Evolutionary conservation across 371 early-diverging fungal genomes (phyloP).

Genomic region (Circinella umbellata): DNA sequence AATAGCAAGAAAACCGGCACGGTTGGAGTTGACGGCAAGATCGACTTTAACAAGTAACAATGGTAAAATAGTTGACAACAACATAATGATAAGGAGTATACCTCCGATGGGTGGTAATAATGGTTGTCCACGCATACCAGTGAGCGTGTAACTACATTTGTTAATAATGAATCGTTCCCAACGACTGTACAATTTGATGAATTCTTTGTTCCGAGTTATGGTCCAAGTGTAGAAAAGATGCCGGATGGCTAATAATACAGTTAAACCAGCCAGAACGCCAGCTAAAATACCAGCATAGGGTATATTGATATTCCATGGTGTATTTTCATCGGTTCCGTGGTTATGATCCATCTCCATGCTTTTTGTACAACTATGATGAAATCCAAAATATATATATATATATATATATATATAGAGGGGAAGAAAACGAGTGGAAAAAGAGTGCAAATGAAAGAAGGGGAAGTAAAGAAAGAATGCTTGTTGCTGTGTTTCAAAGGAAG

Average conservation of each 20-base stretch:
- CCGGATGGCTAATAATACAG: slow-evolving; percentile 21
- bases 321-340: slow-evolving; percentile 13
- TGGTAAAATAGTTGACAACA: slow-evolving; percentile 46
- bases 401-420: not conserved
- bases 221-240: not conserved
- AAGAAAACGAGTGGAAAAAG: not conserved
- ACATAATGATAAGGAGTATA: slow-evolving; percentile 40
- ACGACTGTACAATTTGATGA: not conserved
- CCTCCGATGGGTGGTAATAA: slow-evolving; percentile 53
- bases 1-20: slow-evolving; percentile 61
- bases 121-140: slow-evolving; percentile 1
- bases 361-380: not conserved
- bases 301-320: slow-evolving; percentile 25
- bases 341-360: not conserved
- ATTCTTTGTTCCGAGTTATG: not conserved
- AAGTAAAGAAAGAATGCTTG: not conserved
- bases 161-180: slow-evolving; percentile 50
- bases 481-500: not conserved
- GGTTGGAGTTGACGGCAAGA: slow-evolving; percentile 57
- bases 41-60: slow-evolving; percentile 47
- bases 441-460: not conserved
- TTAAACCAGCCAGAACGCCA: slow-evolving; percentile 24
- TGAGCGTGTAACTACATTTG: slow-evolving; percentile 48
- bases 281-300: slow-evolving; percentile 20
- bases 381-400: no score